Evolutionary conservation across 129 eudicot species (phyloP).

Genomic region (Saussurea involucrata): DNA sequence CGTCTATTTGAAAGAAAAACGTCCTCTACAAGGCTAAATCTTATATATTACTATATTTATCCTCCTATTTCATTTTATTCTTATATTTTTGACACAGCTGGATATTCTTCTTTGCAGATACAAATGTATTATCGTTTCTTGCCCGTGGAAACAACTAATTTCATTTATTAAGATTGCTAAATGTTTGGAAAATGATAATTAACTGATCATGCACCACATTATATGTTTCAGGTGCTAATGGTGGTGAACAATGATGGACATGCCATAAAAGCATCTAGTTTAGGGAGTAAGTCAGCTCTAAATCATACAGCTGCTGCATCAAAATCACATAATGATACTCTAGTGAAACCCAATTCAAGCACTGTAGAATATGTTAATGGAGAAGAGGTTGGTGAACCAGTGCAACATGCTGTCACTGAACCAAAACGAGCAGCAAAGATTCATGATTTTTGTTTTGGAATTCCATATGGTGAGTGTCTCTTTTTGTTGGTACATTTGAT

Average conservation of each 20-base stretch:
- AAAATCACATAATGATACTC: conserved; percentile 37
- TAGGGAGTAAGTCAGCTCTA: conserved; percentile 31
- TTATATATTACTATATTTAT: background rate
- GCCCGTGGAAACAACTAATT: background rate
- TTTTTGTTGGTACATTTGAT: background rate
- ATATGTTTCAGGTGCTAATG: conserved; percentile 38
- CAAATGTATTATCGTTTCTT: background rate
- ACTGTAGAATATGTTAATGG: conserved; percentile 35
- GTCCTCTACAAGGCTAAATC: background rate
- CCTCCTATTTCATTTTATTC: background rate
- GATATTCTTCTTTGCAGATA: background rate
- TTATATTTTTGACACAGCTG: background rate
- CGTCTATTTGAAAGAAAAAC: background rate
- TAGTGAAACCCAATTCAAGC: conserved; percentile 28
- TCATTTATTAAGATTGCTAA: too few relatives aligned
- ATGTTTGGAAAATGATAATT: too few relatives aligned
- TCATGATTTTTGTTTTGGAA: conserved; percentile 86
- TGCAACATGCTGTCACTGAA: conserved; percentile 27
- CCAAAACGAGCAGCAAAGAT: conserved; percentile 69
- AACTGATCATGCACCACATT: background rate
- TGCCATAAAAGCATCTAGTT: conserved; percentile 36
- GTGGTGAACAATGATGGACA: conserved; percentile 46
- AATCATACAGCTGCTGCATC: conserved; percentile 37
- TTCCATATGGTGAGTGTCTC: conserved; percentile 66
- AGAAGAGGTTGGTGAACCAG: conserved; percentile 35